Conservation (phyloP, 306 rosid species). For the Mimosa pudica region DNA sequence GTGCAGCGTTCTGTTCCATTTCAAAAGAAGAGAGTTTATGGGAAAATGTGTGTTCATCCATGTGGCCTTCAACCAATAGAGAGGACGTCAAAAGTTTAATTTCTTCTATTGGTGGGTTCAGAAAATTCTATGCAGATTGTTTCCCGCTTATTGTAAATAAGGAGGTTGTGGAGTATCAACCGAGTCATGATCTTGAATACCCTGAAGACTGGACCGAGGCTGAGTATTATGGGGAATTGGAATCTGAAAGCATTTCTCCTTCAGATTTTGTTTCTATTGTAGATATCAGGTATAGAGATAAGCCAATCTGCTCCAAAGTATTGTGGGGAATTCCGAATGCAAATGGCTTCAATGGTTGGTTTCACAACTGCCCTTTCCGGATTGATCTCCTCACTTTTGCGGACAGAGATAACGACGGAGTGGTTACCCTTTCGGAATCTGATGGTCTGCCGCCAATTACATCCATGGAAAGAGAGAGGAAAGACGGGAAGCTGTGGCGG, state of each 20-base stretch:
- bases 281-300: conserved; percentile 72
- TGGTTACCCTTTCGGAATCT: conserved; percentile 70
- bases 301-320: conserved; percentile 79
- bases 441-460: conserved; percentile 74
- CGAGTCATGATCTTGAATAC: conserved; percentile 57
- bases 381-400: conserved; percentile 76
- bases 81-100: conserved; percentile 79
- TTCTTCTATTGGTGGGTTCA: conserved; percentile 76
- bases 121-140: conserved; percentile 88
- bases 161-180: conserved; percentile 58
- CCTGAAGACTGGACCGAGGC: conserved; percentile 91
- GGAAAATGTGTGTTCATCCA: conserved; percentile 81
- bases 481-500: conserved; percentile 82
- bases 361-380: conserved; percentile 82
- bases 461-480: conserved; percentile 78
- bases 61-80: conserved; percentile 90
- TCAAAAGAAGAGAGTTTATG: conserved; percentile 86
- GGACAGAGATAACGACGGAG: conserved; percentile 60
- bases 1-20: conserved; percentile 75
- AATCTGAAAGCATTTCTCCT: conserved; percentile 56
- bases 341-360: conserved; percentile 68
- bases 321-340: conserved; percentile 89
- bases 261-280: conserved; percentile 84
- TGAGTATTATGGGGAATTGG: conserved; percentile 77
- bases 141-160: conserved; percentile 83